These are phyloP conservation scores for Bretziella fagacearum DNA, from an alignment of 2,329 filamentous ascomycete species.

Conservation along the genomic window DNA sequence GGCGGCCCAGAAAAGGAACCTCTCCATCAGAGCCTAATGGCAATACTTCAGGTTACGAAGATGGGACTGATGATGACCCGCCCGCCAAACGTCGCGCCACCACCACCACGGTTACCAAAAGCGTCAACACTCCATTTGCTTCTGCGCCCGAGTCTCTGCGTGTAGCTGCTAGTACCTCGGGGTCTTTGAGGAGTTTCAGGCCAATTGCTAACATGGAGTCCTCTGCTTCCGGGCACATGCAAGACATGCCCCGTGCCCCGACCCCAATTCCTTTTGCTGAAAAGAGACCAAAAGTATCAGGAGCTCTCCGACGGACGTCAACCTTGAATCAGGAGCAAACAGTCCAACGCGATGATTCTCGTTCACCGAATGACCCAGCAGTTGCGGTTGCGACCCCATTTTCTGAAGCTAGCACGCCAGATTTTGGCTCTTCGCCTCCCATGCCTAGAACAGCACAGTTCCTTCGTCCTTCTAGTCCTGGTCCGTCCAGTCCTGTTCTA, in stretches of 20 bases:
- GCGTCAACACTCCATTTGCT: conserved; percentile 55
- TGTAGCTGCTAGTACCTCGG: conserved; percentile 79
- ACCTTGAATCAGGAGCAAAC: conserved; percentile 34
- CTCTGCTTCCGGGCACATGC: conserved; percentile 35
- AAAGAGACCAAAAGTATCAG: conserved; percentile 8
- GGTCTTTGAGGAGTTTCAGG: conserved; percentile 69
- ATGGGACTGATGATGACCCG: conserved; percentile 41
- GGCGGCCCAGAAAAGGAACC: conserved; percentile 37
- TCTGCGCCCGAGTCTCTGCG: conserved; percentile 62
- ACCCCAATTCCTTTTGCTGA: conserved; percentile 46
- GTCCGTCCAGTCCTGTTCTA: conserved; percentile 64
- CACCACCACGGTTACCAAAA: conserved; percentile 53
- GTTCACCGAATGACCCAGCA: conserved; percentile 35
- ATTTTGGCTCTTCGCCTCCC: conserved; percentile 82
- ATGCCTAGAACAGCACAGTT: conserved; percentile 46
- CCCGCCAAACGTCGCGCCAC: conserved; percentile 55
- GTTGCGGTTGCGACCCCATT: conserved; percentile 33
- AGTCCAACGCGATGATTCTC: conserved; percentile 33
- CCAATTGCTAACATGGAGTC: conserved; percentile 43
- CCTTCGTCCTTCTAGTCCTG: conserved; percentile 38
- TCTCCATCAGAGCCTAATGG: conserved; percentile 29
- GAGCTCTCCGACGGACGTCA: conserved; percentile 44
- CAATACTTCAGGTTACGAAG: conserved; percentile 60
- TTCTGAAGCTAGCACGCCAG: conserved; percentile 53
- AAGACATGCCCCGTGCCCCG: conserved; percentile 58